Evolutionary conservation across 352 stramenopile genomes (phyloP), one percentile per base, ranked within the genome.

Genomic region (Phytophthora pistaciae): DNA sequence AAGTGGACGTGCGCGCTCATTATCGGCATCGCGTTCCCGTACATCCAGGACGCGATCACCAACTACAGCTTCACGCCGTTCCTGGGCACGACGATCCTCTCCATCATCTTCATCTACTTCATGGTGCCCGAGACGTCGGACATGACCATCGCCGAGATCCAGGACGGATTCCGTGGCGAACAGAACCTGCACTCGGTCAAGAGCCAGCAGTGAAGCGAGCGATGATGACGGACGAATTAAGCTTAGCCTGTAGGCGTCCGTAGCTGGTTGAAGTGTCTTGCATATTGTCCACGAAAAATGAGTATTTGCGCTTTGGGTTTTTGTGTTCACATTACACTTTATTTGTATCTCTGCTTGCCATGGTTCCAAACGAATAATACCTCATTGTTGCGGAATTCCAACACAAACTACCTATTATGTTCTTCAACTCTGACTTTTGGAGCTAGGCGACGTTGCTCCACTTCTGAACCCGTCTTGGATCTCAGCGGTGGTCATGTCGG

Each of bases 141-240:
- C 33, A 76, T 85, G 57, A 89, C 84, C 13, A 84, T 74, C 55
- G 77, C 86, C 10, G 80, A 89, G 62, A 91, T 92, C 64, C 80
- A 88, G 42, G 59, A 56, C 40, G 69, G 72, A 42, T 88, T 85
- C 52, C 71, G 61, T 61, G 40, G 38, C n/a, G 23, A 54, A 10
- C 21, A 63, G 56, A 63, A 65, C 29, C 20, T 56, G 42, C 25
- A 63, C 42, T 60, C 23, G 33, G 13, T 42, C 44, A 58, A 60
- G 48, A 70, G 29, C 44, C 48, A 62, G 38, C 31, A 61, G n/a
- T 46, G 10, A 61, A 14, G 38, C 7, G 56, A 36, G n/a, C n/a
- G n/a, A n/a, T n/a, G n/a, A n/a, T n/a, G n/a, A n/a, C n/a, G n/a
- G n/a, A n/a, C n/a, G n/a, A n/a, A n/a, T n/a, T n/a, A n/a, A n/a